Evolutionary conservation across 2,329 filamentous ascomycete genomes (phyloP).

Genomic region (Pestalotiopsis sp.): DNA sequence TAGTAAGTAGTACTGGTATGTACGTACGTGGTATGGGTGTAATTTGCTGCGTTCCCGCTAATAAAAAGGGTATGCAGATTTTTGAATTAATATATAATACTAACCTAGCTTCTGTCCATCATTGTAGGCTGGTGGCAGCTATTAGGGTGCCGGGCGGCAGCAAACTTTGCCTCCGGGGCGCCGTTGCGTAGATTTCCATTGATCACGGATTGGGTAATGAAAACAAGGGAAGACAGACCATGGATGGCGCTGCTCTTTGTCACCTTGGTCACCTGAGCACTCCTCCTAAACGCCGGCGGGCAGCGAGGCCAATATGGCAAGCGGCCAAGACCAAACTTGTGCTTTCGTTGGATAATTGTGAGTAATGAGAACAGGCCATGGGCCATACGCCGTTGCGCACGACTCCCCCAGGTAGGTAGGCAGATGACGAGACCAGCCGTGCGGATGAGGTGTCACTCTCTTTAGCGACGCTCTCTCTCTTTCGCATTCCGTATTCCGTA

Average conservation of each 20-base stretch:
- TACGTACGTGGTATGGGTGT: too few relatives aligned
- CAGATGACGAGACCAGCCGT: conserved; percentile 9
- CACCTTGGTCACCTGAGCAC: conserved; percentile 33
- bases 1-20: too few relatives aligned
- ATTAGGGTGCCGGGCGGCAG: not conserved
- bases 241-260: conserved; percentile 36
- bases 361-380: conserved; percentile 15
- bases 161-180: conserved; percentile 8
- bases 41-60: conserved; percentile 6
- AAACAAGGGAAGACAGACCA: conserved; percentile 38
- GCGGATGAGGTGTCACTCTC: not conserved
- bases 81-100: conserved; percentile 10
- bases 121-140: not conserved
- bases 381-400: not conserved
- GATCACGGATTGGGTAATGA: conserved; percentile 49
- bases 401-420: not conserved
- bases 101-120: not conserved
- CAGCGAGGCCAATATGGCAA: conserved; percentile 20
- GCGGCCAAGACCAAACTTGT: conserved; percentile 8
- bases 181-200: conserved; percentile 25
- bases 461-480: not conserved
- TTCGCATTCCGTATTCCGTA: not conserved
- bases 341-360: conserved; percentile 15
- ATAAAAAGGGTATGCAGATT: not conserved
- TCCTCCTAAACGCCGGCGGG: conserved; percentile 23